Conservation (phyloP, 2,329 filamentous ascomycete species). For the Botrytis galanthina region DNA sequence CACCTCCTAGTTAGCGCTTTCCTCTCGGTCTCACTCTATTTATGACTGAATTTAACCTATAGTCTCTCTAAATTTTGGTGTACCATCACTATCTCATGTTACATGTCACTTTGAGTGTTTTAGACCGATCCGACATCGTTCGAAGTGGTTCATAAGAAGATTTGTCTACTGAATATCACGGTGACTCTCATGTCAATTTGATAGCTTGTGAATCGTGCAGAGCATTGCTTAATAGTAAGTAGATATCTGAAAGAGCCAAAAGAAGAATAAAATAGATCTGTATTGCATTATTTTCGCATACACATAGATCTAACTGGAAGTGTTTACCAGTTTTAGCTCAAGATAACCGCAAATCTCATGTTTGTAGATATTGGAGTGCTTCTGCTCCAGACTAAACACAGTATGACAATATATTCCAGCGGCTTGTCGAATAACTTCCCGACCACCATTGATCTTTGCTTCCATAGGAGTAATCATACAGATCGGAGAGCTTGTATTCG, state of each 20-base stretch:
- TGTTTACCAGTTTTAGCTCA: not conserved
- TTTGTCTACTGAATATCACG: not conserved
- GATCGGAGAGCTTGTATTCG: not conserved
- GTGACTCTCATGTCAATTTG: not conserved
- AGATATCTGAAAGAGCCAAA: rapidly evolving
- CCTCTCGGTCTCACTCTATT: not conserved
- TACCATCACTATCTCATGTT: rapidly evolving
- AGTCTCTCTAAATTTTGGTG: rapidly evolving
- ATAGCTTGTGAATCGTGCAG: too few relatives aligned
- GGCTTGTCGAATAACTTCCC: rapidly evolving
- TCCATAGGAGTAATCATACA: too few relatives aligned
- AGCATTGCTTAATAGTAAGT: rapidly evolving
- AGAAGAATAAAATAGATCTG: not conserved
- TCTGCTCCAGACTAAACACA: not conserved
- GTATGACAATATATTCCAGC: rapidly evolving
- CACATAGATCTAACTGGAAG: rapidly evolving
- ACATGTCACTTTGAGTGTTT: not conserved
- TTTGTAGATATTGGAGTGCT: not conserved
- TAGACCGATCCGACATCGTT: too few relatives aligned
- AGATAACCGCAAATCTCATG: not conserved
- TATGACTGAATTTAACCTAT: rapidly evolving
- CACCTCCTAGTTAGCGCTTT: too few relatives aligned
- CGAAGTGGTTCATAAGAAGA: not conserved
- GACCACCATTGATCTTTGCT: too few relatives aligned
- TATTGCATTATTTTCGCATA: rapidly evolving